Evolutionary conservation across 768 basidiomycete genomes (phyloP), one percentile per base, ranked within the genome.

Genomic region (Mycena galopus): DNA sequence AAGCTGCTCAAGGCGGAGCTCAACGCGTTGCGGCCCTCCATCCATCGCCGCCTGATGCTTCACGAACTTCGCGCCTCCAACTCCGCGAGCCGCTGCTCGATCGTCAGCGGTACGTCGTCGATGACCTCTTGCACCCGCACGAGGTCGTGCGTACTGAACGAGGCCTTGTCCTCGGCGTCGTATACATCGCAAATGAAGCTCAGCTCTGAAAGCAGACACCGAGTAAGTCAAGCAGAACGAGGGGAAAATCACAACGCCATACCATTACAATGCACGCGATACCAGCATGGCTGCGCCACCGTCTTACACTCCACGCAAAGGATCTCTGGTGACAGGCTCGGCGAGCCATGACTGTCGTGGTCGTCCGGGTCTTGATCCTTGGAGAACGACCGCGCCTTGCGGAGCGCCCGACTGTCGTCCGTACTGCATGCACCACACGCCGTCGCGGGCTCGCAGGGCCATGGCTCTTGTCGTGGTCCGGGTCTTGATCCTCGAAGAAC

Each of bases 191-290:
- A 75, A 33, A 75, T 72, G 63, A 75, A 75, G 23, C 61, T 72
- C 7, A 63, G 62, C 2, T 69, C 71, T 67, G 30, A 14, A 58
- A 21, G 44, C 63, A 37, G 10, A n/a, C n/a, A n/a, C n/a, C n/a
- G n/a, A n/a, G 37, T n/a, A 56, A 59, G 16, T n/a, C 16, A 6
- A 29, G 25, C n/a, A 14, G 11, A 23, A 29, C n/a, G 21, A 30
- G n/a, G n/a, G 16, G 27, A 27, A 57, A 14, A 35, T 57, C 39
- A 17, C 16, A 10, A 25, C 25, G 11, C 25, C 65, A n/a, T 11
- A 72, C 70, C 70, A 50, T 68, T 60, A 57, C 75, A 76, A 16
- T 72, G 62, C 14, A 76, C 75, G 51, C 75, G 73, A 56, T 50
- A 76, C 75, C 75, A 76, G 37, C 75, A 76, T 12, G 73, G 73